These are phyloP conservation scores for Scolecobasidium constrictum DNA, from an alignment of 2,329 filamentous ascomycete species.

Conservation along the genomic window DNA sequence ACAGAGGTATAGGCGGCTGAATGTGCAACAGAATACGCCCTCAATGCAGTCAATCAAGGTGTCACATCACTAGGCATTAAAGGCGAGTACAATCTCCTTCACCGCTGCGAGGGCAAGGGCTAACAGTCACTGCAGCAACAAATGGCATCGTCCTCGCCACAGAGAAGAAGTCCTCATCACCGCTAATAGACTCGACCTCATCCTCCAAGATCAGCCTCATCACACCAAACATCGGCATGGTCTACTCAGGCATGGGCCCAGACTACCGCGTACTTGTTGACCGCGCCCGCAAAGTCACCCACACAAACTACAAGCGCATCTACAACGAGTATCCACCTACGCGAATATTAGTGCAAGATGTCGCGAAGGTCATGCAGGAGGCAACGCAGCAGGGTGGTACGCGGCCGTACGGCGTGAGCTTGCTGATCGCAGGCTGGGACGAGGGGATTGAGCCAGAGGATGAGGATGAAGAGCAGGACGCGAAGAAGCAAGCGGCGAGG, in stretches of 20 bases:
- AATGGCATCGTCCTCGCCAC: slow-evolving; percentile 98
- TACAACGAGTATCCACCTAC: slow-evolving; percentile 99
- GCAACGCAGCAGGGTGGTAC: slow-evolving; percentile 97
- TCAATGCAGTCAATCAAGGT: slow-evolving; percentile 98
- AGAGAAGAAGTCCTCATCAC: slow-evolving; percentile 98
- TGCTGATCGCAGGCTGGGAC: slow-evolving; percentile 95
- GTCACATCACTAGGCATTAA: slow-evolving; percentile 98
- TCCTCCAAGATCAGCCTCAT: slow-evolving; percentile 96
- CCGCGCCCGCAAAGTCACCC: slow-evolving; percentile 94
- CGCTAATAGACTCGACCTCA: slow-evolving; percentile 88
- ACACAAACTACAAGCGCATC: slow-evolving; percentile 98
- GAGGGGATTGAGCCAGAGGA: slow-evolving; percentile 86
- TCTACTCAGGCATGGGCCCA: slow-evolving; percentile 97
- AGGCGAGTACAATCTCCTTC: slow-evolving; percentile 45
- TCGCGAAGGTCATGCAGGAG: slow-evolving; percentile 96
- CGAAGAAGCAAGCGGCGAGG: slow-evolving; percentile 57
- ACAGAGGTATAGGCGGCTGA: slow-evolving; percentile 10
- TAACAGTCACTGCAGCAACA: slow-evolving; percentile 52
- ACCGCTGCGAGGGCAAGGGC: background rate
- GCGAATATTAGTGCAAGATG: slow-evolving; percentile 96
- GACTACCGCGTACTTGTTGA: slow-evolving; percentile 97
- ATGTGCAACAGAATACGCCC: slow-evolving; percentile 70
- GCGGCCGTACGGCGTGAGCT: slow-evolving; percentile 87
- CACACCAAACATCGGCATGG: slow-evolving; percentile 98
- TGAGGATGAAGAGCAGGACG: slow-evolving; percentile 44